Evolutionary conservation across 345 rosid genomes (phyloP).

Genomic region (Toxicodendron radicans): DNA sequence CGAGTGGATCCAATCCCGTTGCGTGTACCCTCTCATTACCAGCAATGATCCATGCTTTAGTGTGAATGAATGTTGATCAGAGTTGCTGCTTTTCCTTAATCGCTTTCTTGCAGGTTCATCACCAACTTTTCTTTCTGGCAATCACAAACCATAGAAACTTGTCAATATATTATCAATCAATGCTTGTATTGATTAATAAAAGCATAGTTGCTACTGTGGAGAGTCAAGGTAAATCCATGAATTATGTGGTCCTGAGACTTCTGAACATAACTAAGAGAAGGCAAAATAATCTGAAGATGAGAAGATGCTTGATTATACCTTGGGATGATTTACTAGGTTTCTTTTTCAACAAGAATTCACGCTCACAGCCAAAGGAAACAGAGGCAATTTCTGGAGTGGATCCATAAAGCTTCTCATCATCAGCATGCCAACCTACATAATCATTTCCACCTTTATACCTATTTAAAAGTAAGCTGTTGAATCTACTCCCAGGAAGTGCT

Average conservation of each 20-base stretch:
- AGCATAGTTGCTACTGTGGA: neutral
- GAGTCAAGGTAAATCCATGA: neutral
- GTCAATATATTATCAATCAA: neutral
- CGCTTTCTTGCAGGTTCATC: slow-evolving; percentile 59
- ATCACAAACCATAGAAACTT: slow-evolving; percentile 2
- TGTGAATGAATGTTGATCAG: slow-evolving; percentile 51
- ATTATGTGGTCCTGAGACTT: neutral
- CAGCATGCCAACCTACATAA: slow-evolving; percentile 88
- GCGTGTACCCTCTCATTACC: slow-evolving; percentile 85
- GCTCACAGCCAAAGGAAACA: slow-evolving; percentile 85
- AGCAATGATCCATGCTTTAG: slow-evolving; percentile 82
- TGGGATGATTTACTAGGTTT: slow-evolving; percentile 41
- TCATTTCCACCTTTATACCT: slow-evolving; percentile 76
- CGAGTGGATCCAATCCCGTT: slow-evolving; percentile 88
- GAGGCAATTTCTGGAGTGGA: slow-evolving; percentile 76
- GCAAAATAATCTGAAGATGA: neutral
- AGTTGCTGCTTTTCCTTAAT: slow-evolving; percentile 35
- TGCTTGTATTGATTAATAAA: neutral
- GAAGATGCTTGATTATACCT: slow-evolving; percentile 35
- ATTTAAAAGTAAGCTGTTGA: slow-evolving; percentile 84
- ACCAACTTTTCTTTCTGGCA: slow-evolving; percentile 33
- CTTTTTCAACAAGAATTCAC: slow-evolving; percentile 77
- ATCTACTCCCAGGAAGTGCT: slow-evolving; percentile 73
- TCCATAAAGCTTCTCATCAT: slow-evolving; percentile 81
- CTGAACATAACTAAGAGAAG: neutral